phyloP scores from a whole-genome alignment of 345 rosid genomes.

The Salix koriyanagi region DNA sequence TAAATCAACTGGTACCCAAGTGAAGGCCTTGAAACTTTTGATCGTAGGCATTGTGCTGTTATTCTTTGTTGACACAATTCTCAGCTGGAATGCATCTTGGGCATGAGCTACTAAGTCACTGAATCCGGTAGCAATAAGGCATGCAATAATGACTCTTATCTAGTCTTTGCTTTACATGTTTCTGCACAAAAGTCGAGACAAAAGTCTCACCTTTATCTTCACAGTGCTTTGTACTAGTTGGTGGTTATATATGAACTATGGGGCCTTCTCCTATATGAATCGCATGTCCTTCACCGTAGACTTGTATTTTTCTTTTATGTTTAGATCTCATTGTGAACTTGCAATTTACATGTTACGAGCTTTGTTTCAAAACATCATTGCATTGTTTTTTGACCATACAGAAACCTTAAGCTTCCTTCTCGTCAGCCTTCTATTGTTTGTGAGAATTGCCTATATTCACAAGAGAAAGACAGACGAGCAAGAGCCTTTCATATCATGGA shows the following conservation, averaged over 20 bases:
- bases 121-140: neutral
- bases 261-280: neutral
- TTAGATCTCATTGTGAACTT: neutral
- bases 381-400: slow-evolving; percentile 19
- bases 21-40: neutral
- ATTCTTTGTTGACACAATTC: neutral
- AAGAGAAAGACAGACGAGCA: slow-evolving; percentile 57
- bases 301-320: neutral
- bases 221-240: neutral
- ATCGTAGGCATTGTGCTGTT: neutral
- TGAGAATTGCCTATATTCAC: slow-evolving; percentile 80
- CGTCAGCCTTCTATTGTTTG: slow-evolving; percentile 70
- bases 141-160: neutral
- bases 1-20: no score
- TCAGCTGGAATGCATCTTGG: neutral
- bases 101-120: neutral
- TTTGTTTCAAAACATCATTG: neutral
- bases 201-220: neutral
- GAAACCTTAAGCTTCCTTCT: slow-evolving; percentile 88
- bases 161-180: neutral
- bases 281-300: neutral
- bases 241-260: neutral
- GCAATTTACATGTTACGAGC: neutral
- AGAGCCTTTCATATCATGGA: slow-evolving; percentile 91
- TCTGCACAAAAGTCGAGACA: neutral